Conservation (phyloP, 176 grass and related monocot species). For the Miscanthus lutarioriparius region DNA sequence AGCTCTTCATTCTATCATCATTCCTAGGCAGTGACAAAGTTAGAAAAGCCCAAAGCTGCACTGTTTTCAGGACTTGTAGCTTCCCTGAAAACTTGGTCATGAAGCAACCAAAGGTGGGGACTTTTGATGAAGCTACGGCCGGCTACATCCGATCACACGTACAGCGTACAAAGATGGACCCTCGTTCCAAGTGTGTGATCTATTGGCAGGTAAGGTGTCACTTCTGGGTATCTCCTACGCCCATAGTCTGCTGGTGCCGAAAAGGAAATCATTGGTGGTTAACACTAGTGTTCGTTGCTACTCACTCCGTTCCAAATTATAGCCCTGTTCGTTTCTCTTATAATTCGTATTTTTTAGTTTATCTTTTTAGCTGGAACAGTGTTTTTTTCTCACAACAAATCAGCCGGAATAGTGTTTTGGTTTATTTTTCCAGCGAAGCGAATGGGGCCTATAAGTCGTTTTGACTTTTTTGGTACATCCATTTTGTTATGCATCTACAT, state of each 20-base stretch:
- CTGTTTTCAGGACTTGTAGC: conserved; percentile 17
- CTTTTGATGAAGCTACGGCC: background rate
- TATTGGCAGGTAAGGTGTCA: conserved; percentile 27
- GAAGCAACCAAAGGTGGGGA: conserved; percentile 12
- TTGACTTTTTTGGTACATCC: no score
- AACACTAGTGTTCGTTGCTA: background rate
- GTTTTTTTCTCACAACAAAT: no score
- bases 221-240: conserved; percentile 31
- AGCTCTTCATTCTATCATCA: conserved; percentile 9
- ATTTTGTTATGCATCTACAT: no score
- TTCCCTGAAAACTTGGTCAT: conserved; percentile 5
- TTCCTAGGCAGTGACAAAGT: background rate
- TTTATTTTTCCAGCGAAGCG: no score
- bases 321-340: no score
- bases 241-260: conserved; percentile 31
- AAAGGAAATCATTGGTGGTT: conserved; percentile 34
- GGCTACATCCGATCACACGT: no score
- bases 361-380: no score
- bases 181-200: background rate
- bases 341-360: no score
- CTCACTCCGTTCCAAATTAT: no score
- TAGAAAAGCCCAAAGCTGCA: background rate
- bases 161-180: background rate
- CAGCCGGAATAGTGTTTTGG: no score
- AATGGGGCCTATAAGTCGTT: no score